Base-by-base conservation (phyloP, 257 asterid species). In the Cynanchum wilfordii region DNA sequence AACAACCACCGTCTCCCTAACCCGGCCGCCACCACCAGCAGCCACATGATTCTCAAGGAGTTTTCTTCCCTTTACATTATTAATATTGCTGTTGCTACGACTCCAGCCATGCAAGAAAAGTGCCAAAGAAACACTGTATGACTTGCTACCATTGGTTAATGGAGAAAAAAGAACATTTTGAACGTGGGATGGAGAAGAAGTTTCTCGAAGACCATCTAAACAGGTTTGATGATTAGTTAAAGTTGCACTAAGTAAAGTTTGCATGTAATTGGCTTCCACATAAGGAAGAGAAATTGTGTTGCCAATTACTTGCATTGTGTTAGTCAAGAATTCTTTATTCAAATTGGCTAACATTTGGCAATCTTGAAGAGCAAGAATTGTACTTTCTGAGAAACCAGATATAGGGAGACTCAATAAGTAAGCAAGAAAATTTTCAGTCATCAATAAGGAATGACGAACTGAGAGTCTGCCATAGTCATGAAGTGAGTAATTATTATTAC, bases 201-300 rank as follows among this genome's bases (percentile, higher is more conserved):
- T 77, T 12, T 69, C 83, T 12, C 75, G 82, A 17, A 91, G 83
- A 7, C 97, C 90, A 11, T 90, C 96, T 13, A 86, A 79, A 78
- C 96, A 92, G 0, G 96, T 92, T 17, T 87, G 86, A 0, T 84
- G 69, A 77, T 92, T 92, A 2, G 96, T 92, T 36, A 89, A 47
- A 8, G 82, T 82, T 1, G 93, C 97, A 36, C 97, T 91, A 29
- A 91, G 89, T 63, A 81, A 72, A 1, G 97, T 83, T 60, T 87
- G 93, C 1, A 84, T 38, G 7, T 82, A 84, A 54, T 87, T 91
- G 0, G 87, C 84, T 54, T 78, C 44, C 0, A 87, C 11, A 42
- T 73, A 29, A 27, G 74, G 29, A 80, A 82, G 24, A 71, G 56
- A 75, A 0, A 64, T n/a, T 24, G 72, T 20, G 0, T 71, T 47